Evolutionary conservation across 2,329 filamentous ascomycete species (phyloP).

Genomic region (Pyrenochaeta sp.): DNA sequence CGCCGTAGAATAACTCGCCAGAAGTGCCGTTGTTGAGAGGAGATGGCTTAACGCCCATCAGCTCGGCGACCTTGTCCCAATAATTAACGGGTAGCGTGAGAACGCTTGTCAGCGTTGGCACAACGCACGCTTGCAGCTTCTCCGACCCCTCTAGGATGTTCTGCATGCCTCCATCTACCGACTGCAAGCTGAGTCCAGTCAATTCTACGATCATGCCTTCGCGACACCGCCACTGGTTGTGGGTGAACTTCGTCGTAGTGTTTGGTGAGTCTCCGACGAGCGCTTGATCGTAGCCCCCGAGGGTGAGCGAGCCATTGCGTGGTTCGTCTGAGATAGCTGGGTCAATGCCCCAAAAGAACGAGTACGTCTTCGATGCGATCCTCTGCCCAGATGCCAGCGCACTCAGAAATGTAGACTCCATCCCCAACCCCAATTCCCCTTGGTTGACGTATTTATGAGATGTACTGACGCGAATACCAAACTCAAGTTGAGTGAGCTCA

Average conservation of each 20-base stretch:
- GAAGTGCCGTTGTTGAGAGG: constrained; percentile 1
- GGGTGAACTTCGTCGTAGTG: constrained; percentile 5
- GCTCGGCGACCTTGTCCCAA: constrained; percentile 1
- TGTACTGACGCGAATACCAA: constrained; percentile 1
- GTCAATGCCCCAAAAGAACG: constrained; percentile 6
- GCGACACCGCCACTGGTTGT: constrained; percentile 4
- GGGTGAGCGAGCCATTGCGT: constrained; percentile 4
- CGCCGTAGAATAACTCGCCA: background rate
- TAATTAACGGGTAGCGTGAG: constrained; percentile 1
- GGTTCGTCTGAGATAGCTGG: background rate
- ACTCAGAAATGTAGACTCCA: constrained; percentile 1
- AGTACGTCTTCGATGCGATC: constrained; percentile 5
- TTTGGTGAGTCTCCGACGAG: background rate
- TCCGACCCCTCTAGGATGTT: constrained; percentile 2
- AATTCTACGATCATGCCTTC: constrained; percentile 9
- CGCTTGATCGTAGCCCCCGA: constrained; percentile 4
- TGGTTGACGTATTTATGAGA: constrained; percentile 2
- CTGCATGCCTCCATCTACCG: background rate
- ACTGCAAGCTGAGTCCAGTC: constrained; percentile 2
- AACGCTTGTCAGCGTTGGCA: constrained; percentile 1
- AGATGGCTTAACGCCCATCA: background rate
- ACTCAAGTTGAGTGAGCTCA: background rate
- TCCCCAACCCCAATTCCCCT: constrained; percentile 2
- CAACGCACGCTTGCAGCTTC: constrained; percentile 3
- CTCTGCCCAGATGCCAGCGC: constrained; percentile 1